A percentile compares a stretch with the other conserved stretches of the same genome.
Evolutionary conservation across 2,329 filamentous ascomycete genomes (phyloP).

Genomic region (Talaromyces sp.): DNA sequence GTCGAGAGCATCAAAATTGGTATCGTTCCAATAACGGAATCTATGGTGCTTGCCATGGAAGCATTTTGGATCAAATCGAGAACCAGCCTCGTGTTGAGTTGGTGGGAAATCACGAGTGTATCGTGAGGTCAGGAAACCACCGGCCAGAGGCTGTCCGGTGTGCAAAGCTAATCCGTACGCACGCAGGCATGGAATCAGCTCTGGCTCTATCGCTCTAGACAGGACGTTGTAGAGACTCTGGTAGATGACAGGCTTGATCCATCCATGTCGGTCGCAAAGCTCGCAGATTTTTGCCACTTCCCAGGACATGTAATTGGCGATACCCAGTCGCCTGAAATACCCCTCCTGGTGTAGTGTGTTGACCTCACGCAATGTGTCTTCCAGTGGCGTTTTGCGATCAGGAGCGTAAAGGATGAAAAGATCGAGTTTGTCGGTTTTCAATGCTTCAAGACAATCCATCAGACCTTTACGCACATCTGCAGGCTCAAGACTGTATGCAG

Average conservation of each 20-base stretch:
- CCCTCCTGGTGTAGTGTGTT: conserved; percentile 45
- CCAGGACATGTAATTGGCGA: conserved; percentile 45
- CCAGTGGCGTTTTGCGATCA: conserved; percentile 44
- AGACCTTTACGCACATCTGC: conserved; percentile 33
- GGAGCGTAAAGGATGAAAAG: conserved; percentile 50
- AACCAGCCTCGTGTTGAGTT: conserved; percentile 28
- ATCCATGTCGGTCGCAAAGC: conserved; percentile 39
- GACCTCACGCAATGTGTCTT: conserved; percentile 45
- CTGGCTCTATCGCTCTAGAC: conserved; percentile 35
- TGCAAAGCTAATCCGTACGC: conserved; percentile 42
- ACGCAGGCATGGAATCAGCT: conserved; percentile 41
- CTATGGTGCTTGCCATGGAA: conserved; percentile 35
- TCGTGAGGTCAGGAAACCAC: conserved; percentile 43
- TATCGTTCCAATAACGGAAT: conserved; percentile 39
- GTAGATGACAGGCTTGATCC: conserved; percentile 42
- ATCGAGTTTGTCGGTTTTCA: conserved; percentile 40
- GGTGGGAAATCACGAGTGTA: conserved; percentile 27
- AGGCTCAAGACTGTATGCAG: conserved; percentile 25
- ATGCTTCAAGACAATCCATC: conserved; percentile 33
- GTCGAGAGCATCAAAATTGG: conserved; percentile 43
- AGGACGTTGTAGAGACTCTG: conserved; percentile 44
- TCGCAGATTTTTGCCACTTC: conserved; percentile 47
- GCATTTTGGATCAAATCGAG: conserved; percentile 37
- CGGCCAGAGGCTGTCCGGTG: conserved; percentile 41
- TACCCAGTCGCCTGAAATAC: conserved; percentile 41